Evolutionary conservation across 371 early-diverging fungal genomes (phyloP).

Genomic region (Paraphysoderma sedebokerense): DNA sequence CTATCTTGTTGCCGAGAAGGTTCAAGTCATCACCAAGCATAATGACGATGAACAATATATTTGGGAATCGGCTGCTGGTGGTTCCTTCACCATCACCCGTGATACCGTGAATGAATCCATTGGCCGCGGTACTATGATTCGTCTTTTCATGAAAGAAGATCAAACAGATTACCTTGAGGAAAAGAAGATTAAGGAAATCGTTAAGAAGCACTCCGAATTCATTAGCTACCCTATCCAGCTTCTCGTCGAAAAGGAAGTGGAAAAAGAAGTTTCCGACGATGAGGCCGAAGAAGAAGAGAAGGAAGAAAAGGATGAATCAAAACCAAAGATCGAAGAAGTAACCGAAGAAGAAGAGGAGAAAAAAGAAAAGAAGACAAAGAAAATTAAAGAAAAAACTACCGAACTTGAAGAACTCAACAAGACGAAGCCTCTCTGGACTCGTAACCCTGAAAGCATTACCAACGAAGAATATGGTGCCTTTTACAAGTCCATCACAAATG

Average conservation of each 20-base stretch:
- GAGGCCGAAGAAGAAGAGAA: conserved; percentile 57
- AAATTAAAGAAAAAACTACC: conserved; percentile 51
- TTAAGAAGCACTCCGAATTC: conserved; percentile 92
- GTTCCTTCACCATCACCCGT: conserved; percentile 78
- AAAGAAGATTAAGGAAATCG: conserved; percentile 72
- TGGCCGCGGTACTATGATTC: conserved; percentile 77
- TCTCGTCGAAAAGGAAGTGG: conserved; percentile 66
- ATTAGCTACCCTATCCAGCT: conserved; percentile 86
- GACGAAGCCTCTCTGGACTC: conserved; percentile 91
- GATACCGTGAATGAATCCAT: conserved; percentile 55
- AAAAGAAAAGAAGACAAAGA: conserved; percentile 58
- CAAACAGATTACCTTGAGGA: conserved; percentile 79
- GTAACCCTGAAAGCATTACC: conserved; percentile 76
- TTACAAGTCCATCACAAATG: conserved; percentile 87
- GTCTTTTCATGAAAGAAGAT: conserved; percentile 84
- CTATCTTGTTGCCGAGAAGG: conserved; percentile 89
- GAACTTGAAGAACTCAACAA: conserved; percentile 78
- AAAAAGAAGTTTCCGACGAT: conserved; percentile 67
- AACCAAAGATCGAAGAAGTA: conserved; percentile 29
- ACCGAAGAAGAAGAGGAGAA: conserved; percentile 41
- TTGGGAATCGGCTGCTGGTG: conserved; percentile 88
- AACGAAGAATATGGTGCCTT: conserved; percentile 78
- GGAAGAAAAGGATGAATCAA: conserved; percentile 31
- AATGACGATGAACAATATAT: conserved; percentile 86
- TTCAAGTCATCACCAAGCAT: conserved; percentile 88